Base-by-base conservation (phyloP, 495 filamentous ascomycete species). In the Aspergillus steynii region DNA sequence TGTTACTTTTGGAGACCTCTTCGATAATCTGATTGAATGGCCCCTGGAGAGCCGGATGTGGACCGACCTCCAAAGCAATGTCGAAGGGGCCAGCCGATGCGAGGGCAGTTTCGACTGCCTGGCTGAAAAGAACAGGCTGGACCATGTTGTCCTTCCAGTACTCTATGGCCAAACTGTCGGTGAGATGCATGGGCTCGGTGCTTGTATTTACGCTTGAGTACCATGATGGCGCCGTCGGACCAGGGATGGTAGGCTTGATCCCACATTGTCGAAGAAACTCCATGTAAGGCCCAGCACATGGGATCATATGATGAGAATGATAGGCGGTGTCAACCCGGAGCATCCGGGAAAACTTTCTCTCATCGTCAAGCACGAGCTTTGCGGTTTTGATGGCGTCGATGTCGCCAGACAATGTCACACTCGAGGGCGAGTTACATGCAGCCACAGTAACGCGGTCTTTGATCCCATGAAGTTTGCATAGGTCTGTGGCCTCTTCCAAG, bases 251-350 rank as follows among this genome's bases (percentile, higher is more conserved):
- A n/a, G 42, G 5, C 26, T 54, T 31, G 52, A 69, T 56, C 1
- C 52, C 50, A n/a, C 50, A 65, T 4, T 56, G 31, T 10, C 72
- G 65, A 7, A 74, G 53, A 7, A 65, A 34, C 29, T 66, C 51
- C n/a, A 65, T 12, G 62, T 87, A 89, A 27, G 71, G 56, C 4
- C 46, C 64, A 0, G 76, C 72, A 28, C 81, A 72, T 20, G 58
- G 50, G 0, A 66, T 31, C 86, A 90, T 89, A 53, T 75, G 85
- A 1, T 77, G 78, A 0, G 85, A 87, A 66, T 90, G 87, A 60
- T 88, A 90, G 1, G 86, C 86, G 3, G 32, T 62, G 34, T 83
- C 77, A 0, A 83, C 80, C 4, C 64, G 62, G 0, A 83, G 64
- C 1, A 51, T 15, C 1, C 80, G 54, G 3, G 65, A 64, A 53